Evolutionary conservation across 768 basidiomycete species (phyloP), one percentile per base, ranked within the genome.

Genomic region (Boletus tylopilopsis): DNA sequence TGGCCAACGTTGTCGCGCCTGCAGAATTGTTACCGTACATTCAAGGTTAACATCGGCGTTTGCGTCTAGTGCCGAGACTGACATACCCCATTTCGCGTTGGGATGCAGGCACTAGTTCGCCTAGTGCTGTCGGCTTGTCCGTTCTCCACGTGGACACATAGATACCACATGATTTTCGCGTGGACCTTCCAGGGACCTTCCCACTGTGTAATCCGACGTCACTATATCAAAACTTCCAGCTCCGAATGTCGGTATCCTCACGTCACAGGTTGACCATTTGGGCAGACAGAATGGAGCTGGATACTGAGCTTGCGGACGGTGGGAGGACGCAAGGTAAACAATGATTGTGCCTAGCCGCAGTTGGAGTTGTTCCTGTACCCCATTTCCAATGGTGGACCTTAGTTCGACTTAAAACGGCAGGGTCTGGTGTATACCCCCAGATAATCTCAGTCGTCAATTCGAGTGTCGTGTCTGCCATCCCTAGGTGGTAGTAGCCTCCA

Each of bases 321-420:
- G 21, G n/a, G 47, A 23, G 25, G 29, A 19, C 43, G 46, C 23
- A 35, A 35, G 37, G 39, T 49, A 32, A 44, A 25, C 40, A 24
- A 21, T 49, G 54, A 63, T 61, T 13, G 53, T 62, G 25, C 43
- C 48, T 61, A 49, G 47, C 56, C 36, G 23, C 42, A 59, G 48
- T 35, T 4, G 22, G 40, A n/a, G 40, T 42, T 33, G 32, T 51
- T 50, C 24, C 37, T 29, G 47, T 24, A 42, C 23, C 30, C 42
- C 42, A 48, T 56, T 58, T 56, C 44, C 41, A 50, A 42, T 49
- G 50, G 41, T 47, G 23, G 15, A 40, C 21, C 1, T 29, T 50
- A 13, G 34, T 25, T n/a, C 21, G 23, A 33, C 42, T 50, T 65
- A 49, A 57, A 64, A 54, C 47, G 57, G 42, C 32, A 22, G 41